phyloP scores from a whole-genome alignment of 164 flowering plant genomes.

The Nymphaea thermarum region DNA sequence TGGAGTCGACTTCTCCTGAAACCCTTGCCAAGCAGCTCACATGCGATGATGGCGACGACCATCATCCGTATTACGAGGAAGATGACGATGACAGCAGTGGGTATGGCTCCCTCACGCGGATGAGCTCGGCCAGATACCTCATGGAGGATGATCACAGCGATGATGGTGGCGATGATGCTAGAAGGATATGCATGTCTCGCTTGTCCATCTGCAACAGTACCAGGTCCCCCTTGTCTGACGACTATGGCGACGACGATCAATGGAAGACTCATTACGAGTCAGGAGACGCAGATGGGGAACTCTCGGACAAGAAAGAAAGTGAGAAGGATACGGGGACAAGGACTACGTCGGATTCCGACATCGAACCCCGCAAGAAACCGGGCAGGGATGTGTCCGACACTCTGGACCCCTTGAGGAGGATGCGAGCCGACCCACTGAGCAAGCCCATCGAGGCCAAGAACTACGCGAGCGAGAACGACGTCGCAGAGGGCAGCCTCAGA shows the following conservation, averaged over 20 bases:
- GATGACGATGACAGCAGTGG: not conserved
- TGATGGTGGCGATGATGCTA: not conserved
- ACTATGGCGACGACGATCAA: not conserved
- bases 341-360: constrained; percentile 8
- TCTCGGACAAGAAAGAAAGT: constrained; percentile 19
- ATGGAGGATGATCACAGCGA: not conserved
- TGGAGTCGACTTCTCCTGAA: not conserved
- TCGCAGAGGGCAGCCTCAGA: constrained; percentile 1
- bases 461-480: constrained; percentile 44
- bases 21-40: not conserved
- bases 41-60: not conserved
- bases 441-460: constrained; percentile 13
- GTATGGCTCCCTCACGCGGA: not conserved
- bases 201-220: not conserved
- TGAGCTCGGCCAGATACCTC: too few species aligned
- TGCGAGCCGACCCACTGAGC: not conserved
- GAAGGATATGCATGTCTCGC: not conserved
- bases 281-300: constrained; percentile 32
- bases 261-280: not conserved
- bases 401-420: not conserved
- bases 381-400: constrained; percentile 7
- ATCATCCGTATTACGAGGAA: not conserved
- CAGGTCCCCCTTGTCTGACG: not conserved
- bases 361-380: constrained; percentile 17
- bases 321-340: constrained; percentile 3